Evolutionary conservation across 2,329 filamentous ascomycete genomes (phyloP).

Genomic region (Ilyonectria destructans): DNA sequence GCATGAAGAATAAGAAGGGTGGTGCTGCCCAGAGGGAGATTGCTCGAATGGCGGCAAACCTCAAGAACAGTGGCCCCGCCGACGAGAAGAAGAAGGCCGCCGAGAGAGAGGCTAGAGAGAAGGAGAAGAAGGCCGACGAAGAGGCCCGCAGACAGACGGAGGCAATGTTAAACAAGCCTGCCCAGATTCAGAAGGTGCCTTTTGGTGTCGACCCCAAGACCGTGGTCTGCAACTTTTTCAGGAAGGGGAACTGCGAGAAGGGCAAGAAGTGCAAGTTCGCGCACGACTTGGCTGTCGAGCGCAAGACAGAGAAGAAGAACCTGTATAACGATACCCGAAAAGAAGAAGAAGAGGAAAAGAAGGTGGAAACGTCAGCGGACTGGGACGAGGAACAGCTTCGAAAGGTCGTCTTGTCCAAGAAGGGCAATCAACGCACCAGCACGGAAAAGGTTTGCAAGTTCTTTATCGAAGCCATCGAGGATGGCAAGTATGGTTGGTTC

Average conservation of each 20-base stretch:
- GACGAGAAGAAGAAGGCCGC: slow-evolving; percentile 88
- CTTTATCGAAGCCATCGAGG: slow-evolving; percentile 97
- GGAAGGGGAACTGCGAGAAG: slow-evolving; percentile 98
- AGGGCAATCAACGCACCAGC: slow-evolving; percentile 94
- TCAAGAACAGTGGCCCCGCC: slow-evolving; percentile 81
- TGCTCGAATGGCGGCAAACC: slow-evolving; percentile 83
- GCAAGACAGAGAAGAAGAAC: slow-evolving; percentile 93
- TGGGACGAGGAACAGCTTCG: slow-evolving; percentile 98
- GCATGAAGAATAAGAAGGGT: slow-evolving; percentile 99
- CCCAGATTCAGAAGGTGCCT: slow-evolving; percentile 97
- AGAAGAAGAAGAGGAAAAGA: slow-evolving; percentile 81
- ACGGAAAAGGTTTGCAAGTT: slow-evolving; percentile 99
- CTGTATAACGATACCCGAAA: slow-evolving; percentile 89
- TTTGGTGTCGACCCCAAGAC: slow-evolving; percentile 99
- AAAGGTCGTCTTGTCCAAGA: slow-evolving; percentile 93
- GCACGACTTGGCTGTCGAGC: slow-evolving; percentile 90
- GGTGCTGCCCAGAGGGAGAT: slow-evolving; percentile 92
- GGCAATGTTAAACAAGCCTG: slow-evolving; percentile 89
- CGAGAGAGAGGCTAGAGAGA: slow-evolving; percentile 79
- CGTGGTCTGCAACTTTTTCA: slow-evolving; percentile 95
- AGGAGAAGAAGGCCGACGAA: slow-evolving; percentile 93
- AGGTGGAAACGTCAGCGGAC: slow-evolving; percentile 92
- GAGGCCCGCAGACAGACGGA: slow-evolving; percentile 85
- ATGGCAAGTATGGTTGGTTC: slow-evolving; percentile 99
- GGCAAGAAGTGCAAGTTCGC: slow-evolving; percentile 98